Evolutionary conservation across 768 basidiomycete genomes (phyloP).

Genomic region (Tricholoma matsutake): DNA sequence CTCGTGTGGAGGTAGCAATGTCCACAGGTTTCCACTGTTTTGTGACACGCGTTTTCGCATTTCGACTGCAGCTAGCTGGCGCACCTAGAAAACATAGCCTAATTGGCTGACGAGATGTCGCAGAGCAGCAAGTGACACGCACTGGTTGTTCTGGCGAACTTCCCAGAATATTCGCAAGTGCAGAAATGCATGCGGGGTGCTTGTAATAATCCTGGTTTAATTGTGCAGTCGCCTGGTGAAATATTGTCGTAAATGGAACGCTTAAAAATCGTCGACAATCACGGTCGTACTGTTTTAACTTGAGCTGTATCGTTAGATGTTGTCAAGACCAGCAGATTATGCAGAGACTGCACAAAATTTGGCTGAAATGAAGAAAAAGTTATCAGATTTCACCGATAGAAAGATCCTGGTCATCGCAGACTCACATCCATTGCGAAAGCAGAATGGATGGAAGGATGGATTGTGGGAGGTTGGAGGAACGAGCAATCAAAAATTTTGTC

Average conservation of each 20-base stretch:
- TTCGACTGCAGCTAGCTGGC: constrained; percentile 96
- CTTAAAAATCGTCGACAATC: background rate
- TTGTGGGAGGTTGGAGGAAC: constrained; percentile 19
- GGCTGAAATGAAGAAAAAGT: constrained; percentile 41
- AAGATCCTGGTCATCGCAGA: constrained; percentile 7
- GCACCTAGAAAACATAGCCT: constrained; percentile 54
- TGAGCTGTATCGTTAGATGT: constrained; percentile 84
- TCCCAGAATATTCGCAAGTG: constrained; percentile 82
- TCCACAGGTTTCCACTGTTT: constrained; percentile 83
- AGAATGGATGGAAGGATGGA: constrained; percentile 15
- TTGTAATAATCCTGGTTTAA: constrained; percentile 94
- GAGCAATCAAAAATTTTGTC: constrained; percentile 48
- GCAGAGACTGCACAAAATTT: constrained; percentile 74
- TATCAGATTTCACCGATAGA: constrained; percentile 16
- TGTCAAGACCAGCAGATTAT: constrained; percentile 82
- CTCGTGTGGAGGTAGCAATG: constrained; percentile 57
- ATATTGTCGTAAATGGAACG: constrained; percentile 2
- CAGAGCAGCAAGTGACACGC: constrained; percentile 31
- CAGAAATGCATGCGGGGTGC: constrained; percentile 85
- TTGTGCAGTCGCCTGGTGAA: constrained; percentile 76
- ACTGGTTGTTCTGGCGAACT: constrained; percentile 83
- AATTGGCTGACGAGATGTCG: constrained; percentile 2
- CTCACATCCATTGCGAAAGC: constrained; percentile 48
- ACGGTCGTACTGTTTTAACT: constrained; percentile 76
- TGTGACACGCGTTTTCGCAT: constrained; percentile 86